Percentiles rank a stretch among this genome's conserved stretches.
These are phyloP conservation scores for Jacaranda mimosifolia DNA, from an alignment of 257 asterid species.

Conservation along the genomic window DNA sequence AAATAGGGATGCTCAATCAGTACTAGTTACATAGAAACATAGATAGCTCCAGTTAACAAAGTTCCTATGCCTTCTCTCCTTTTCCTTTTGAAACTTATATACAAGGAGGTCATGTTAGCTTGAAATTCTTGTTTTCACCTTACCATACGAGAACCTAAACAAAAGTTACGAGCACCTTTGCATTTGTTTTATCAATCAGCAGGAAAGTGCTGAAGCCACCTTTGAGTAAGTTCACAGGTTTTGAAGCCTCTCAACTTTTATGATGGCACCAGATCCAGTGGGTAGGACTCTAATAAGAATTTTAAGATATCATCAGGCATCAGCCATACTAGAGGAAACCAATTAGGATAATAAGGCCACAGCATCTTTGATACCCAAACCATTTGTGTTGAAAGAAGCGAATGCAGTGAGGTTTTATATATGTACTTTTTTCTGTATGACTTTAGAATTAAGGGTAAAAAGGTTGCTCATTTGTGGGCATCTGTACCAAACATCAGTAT, in stretches of 20 bases:
- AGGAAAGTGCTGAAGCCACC: neutral
- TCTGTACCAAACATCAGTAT: neutral
- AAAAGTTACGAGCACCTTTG: neutral
- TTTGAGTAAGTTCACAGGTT: neutral
- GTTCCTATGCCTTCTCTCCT: neutral
- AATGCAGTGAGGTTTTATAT: too few relatives aligned
- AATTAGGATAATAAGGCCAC: neutral
- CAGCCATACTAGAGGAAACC: neutral
- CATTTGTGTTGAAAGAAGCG: too few relatives aligned
- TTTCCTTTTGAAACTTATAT: neutral
- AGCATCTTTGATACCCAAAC: neutral
- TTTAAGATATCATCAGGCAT: too few relatives aligned
- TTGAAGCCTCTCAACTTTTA: neutral
- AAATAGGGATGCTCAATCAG: neutral
- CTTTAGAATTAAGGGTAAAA: neutral
- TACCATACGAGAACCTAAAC: neutral
- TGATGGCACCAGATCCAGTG: too few relatives aligned
- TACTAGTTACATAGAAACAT: neutral
- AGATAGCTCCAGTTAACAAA: neutral
- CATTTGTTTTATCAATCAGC: slow-evolving; percentile 3
- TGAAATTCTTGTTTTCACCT: neutral
- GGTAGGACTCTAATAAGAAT: neutral
- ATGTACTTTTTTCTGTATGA: neutral
- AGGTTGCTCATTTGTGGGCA: neutral
- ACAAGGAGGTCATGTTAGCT: neutral